Evolutionary conservation across 2,329 filamentous ascomycete species (phyloP), one percentile per base, ranked within the genome.

Genomic region (Chaetomium globosum): DNA sequence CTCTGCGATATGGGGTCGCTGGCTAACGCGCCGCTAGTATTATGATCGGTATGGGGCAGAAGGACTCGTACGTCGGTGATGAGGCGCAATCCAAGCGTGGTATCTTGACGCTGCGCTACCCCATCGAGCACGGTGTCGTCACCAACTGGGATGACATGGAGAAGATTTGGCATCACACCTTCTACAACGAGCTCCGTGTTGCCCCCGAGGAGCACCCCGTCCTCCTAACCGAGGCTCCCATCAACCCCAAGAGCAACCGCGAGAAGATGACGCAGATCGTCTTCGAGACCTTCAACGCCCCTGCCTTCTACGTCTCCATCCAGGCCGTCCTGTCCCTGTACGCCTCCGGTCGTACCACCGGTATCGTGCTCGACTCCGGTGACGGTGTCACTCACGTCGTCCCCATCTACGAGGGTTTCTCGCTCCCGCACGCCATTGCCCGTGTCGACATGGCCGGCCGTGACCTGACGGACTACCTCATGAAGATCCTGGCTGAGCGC

Each of bases 101-200:
- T 97, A 98, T 99, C 85, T 89, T 99, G 76, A 98, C 94, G 72
- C 89, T 99, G 80, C 90, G 95, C 87, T 99, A 99, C 85, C 95
- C 95, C 80, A 99, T 99, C 81, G 95, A 99, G 89, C 95, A 99
- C 89, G 95, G 95, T 95, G 95, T 99, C 77, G 95, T 99, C 80
- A 99, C 95, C 85, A 98, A 98, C 92, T 99, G 95, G 95, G 95
- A 99, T 82, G 95, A 98, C 83, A 98, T 98, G 95, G 95, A 98
- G 88, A 98, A 98, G 90, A 98, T 99, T 77, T 99, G 95, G 95
- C 95, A 99, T 84, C 95, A 99, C 92, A 98, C 95, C 80, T 99
- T 99, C 89, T 99, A 98, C 92, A 99, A 99, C 86, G 95, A 99
- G 88, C 88, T 99, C 79, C 94, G 95, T 94, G 95, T 99, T 73